Evolutionary conservation across 768 basidiomycete genomes (phyloP).

Genomic region (Coprinopsis strossmayeri): DNA sequence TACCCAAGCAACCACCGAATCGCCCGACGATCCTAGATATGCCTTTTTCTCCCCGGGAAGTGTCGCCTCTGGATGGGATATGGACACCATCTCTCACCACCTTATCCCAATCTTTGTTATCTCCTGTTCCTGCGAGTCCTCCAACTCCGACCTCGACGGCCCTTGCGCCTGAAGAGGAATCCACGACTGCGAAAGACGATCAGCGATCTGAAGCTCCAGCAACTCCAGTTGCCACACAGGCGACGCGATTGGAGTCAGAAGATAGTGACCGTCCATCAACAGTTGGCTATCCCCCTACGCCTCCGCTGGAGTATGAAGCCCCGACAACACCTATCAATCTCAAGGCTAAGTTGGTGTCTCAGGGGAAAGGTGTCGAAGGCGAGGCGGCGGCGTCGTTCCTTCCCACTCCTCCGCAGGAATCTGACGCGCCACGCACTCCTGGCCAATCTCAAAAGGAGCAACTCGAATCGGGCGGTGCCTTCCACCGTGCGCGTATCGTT

Average conservation of each 20-base stretch:
- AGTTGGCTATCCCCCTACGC: too few species aligned
- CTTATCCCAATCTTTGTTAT: neutral
- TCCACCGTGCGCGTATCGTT: neutral
- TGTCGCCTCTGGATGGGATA: neutral
- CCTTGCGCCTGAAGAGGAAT: neutral
- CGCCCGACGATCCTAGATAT: neutral
- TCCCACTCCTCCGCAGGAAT: conserved; percentile 6
- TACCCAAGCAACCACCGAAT: conserved; percentile 6
- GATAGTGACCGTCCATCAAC: too few species aligned
- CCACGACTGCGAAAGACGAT: neutral
- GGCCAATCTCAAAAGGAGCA: neutral
- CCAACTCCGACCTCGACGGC: neutral
- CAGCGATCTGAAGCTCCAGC: neutral
- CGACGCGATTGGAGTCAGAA: too few species aligned
- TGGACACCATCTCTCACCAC: neutral
- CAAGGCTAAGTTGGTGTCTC: neutral
- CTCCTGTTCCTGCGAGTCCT: conserved; percentile 1
- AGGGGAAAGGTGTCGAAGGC: too few species aligned
- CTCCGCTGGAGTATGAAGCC: too few species aligned
- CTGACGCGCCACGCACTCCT: neutral
- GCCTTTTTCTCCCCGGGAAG: neutral
- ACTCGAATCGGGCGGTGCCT: neutral
- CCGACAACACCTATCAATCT: neutral
- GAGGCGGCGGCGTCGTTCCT: neutral
- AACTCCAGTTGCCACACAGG: neutral